phyloP scores from a whole-genome alignment of 78 protist species.

The Dictyostelium capitatum region DNA sequence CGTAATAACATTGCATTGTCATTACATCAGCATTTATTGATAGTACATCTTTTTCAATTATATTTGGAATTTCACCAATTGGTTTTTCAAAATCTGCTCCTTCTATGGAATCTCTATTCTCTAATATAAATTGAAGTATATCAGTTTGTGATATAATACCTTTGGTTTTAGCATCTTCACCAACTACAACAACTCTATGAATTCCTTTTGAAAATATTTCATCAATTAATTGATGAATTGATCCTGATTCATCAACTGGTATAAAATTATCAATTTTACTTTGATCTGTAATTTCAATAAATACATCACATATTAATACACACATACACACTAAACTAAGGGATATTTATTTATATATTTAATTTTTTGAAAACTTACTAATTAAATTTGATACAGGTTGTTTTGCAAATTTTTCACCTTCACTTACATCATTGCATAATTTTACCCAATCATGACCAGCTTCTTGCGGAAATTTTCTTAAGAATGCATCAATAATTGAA shows the following conservation, averaged over 20 bases:
- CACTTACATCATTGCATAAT: slow-evolving; percentile 20
- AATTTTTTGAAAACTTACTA: slow-evolving; percentile 51
- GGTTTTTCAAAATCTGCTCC: slow-evolving; percentile 10
- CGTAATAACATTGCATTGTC: slow-evolving; percentile 42
- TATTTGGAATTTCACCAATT: neutral
- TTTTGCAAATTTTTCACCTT: slow-evolving; percentile 16
- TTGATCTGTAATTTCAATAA: slow-evolving; percentile 19
- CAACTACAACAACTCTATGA: slow-evolving; percentile 64
- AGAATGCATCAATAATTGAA: neutral
- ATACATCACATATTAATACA: neutral
- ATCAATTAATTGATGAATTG: slow-evolving; percentile 38
- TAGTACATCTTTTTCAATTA: slow-evolving; percentile 30
- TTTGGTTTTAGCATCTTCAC: slow-evolving; percentile 24
- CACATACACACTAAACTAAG: no score
- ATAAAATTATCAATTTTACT: slow-evolving; percentile 48
- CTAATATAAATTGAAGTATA: slow-evolving; percentile 22
- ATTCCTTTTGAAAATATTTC: slow-evolving; percentile 57
- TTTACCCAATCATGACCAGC: slow-evolving; percentile 15
- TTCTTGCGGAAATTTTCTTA: neutral
- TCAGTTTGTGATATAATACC: slow-evolving; percentile 62
- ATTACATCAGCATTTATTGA: neutral
- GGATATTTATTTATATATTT: no score
- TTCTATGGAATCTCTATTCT: neutral
- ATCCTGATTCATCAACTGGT: slow-evolving; percentile 66
- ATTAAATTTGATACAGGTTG: neutral